These are phyloP conservation scores for Lentinula aciculospora DNA, from an alignment of 768 basidiomycete genomes.

Conservation along the genomic window DNA sequence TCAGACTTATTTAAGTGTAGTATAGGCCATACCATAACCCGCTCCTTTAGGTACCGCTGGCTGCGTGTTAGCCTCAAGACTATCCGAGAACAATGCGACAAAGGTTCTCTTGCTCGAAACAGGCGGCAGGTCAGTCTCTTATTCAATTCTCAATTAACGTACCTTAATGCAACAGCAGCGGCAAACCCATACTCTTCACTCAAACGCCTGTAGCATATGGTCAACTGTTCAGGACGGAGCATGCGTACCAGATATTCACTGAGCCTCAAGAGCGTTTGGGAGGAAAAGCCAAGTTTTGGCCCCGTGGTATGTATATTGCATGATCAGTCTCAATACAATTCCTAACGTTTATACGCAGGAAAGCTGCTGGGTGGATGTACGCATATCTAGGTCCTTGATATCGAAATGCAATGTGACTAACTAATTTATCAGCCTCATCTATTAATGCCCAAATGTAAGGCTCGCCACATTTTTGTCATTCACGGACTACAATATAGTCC, in stretches of 20 bases:
- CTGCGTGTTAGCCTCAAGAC: conserved; percentile 51
- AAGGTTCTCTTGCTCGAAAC: conserved; percentile 54
- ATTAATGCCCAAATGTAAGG: conserved; percentile 55
- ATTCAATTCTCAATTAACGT: not conserved
- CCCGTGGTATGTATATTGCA: conserved; percentile 40
- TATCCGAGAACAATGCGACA: conserved; percentile 47
- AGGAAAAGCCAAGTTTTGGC: conserved; percentile 49
- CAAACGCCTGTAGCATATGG: conserved; percentile 35
- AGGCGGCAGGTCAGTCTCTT: conserved; percentile 43
- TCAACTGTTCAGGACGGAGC: conserved; percentile 32
- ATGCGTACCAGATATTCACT: conserved; percentile 47
- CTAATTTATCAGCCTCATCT: conserved; percentile 42
- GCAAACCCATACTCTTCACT: conserved; percentile 29
- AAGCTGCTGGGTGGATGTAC: conserved; percentile 59
- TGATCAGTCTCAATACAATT: not conserved
- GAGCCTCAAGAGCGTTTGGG: conserved; percentile 46
- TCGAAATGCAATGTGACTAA: not conserved
- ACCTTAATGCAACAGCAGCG: conserved; percentile 28
- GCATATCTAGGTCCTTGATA: not conserved
- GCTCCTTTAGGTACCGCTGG: conserved; percentile 46
- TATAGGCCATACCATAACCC: not conserved
- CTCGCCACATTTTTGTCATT: not conserved
- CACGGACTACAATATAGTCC: not conserved
- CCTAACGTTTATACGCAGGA: conserved; percentile 24
- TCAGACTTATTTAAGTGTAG: conserved; percentile 12